These are phyloP conservation scores for Nicotiana tabacum DNA, from an alignment of 257 asterid genomes.

Conservation along the genomic window DNA sequence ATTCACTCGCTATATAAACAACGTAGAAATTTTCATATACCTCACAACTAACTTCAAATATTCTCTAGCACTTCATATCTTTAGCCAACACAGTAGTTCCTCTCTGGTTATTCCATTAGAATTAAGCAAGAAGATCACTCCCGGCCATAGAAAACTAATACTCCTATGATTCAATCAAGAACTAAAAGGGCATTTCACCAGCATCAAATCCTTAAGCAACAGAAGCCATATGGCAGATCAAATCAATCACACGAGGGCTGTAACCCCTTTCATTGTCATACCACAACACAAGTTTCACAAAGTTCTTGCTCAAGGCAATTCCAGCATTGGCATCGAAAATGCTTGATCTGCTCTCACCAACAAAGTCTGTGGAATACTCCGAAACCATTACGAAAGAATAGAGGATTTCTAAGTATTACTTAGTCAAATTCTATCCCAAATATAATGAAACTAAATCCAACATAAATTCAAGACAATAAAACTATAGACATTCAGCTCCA, in stretches of 20 bases:
- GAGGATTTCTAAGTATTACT: too few relatives aligned
- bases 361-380: too few relatives aligned
- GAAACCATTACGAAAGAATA: too few relatives aligned
- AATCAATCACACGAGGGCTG: slow-evolving; percentile 67
- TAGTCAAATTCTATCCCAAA: too few relatives aligned
- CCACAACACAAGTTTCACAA: slow-evolving; percentile 64
- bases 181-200: not conserved
- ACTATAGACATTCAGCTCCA: too few relatives aligned
- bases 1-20: not conserved
- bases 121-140: not conserved
- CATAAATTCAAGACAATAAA: too few relatives aligned
- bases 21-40: not conserved
- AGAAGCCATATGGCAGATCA: slow-evolving; percentile 59
- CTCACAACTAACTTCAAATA: not conserved
- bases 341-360: slow-evolving; percentile 45
- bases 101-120: slow-evolving; percentile 1
- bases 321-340: slow-evolving; percentile 83
- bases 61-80: not conserved
- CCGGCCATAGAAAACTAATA: not conserved
- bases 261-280: slow-evolving; percentile 78
- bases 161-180: not conserved
- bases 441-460: too few relatives aligned
- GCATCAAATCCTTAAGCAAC: slow-evolving; percentile 26
- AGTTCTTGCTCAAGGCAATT: slow-evolving; percentile 60
- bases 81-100: not conserved